These are phyloP conservation scores for Xylaria sp. DNA, from an alignment of 495 filamentous ascomycete species.

Conservation along the genomic window DNA sequence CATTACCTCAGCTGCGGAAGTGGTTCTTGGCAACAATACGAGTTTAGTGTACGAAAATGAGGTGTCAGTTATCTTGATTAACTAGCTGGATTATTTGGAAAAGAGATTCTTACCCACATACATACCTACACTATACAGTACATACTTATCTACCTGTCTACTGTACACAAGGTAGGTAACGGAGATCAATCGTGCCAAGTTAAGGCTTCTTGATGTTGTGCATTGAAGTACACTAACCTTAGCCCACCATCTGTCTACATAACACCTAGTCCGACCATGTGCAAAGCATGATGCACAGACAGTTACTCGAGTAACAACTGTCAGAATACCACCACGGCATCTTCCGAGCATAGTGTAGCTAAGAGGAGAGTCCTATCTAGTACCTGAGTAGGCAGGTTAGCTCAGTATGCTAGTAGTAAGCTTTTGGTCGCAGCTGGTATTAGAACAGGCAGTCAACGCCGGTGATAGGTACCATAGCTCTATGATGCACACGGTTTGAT, in stretches of 20 bases:
- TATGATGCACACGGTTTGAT: not conserved
- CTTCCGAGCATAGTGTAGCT: not conserved
- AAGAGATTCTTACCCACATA: not conserved
- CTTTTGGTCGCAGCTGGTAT: not conserved
- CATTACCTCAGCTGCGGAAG: slow-evolving; percentile 6
- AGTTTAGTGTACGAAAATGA: not conserved
- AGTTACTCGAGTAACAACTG: not conserved
- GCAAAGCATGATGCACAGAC: not conserved
- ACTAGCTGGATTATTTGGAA: not conserved
- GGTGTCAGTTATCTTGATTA: not conserved
- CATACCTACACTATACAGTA: no score
- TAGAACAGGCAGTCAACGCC: slow-evolving; percentile 8
- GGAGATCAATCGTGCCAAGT: not conserved
- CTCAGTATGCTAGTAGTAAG: slow-evolving; percentile 8
- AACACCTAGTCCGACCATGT: no score
- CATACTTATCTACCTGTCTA: not conserved
- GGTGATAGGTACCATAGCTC: not conserved
- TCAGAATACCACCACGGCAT: not conserved
- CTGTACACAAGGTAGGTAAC: not conserved
- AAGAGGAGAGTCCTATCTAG: not conserved
- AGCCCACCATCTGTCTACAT: no score
- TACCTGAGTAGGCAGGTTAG: not conserved
- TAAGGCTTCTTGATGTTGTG: not conserved
- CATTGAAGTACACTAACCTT: not conserved
- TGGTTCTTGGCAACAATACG: not conserved